Evolutionary conservation across 208 protist genomes (phyloP), one percentile per base, ranked within the genome.

Genomic region (Novymonas esmeraldas): DNA sequence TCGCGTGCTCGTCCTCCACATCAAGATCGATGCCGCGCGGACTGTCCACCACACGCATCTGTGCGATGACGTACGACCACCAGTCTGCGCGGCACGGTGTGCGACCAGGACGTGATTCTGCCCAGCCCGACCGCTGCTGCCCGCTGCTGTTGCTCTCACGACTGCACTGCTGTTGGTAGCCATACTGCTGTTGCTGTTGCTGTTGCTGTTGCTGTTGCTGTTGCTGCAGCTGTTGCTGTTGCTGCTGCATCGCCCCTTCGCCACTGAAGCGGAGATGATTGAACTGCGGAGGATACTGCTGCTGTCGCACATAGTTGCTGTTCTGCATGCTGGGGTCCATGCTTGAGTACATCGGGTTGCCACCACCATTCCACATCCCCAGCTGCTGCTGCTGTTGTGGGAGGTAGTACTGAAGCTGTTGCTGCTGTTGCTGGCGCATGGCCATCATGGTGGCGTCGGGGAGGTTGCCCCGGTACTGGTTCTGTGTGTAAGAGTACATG

Each of bases 11-110:
- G 55, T 78, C 61, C 44, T 85, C 80, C 18, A 42, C 57, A 20
- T 81, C 76, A 0, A 85, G 51, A 41, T 85, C 73, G 33, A 82
- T 72, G 18, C 70, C 69, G 6, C 24, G 46, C 2, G 80, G 80
- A 52, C 80, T 85, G 36, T 75, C 66, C 34, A 85, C 69, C 33
- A 42, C 49, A 26, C 52, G 68, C 60, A 85, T 82, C 0, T 82
- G 59, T 3, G 65, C 28, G 28, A 55, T 24, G 3, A 81, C 79
- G 28, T 71, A 62, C 18, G 65, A 72, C 76, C 79, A 85, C 79
- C 79, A 85, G 28, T 72, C 50, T 2, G 70, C 51, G 24, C 62
- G 75, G 69, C 67, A 81, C 2, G 75, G 64, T 13, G 79, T 85
- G 3, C 72, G 61, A 6, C 58, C 55, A 11, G 64, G 65, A 0